Percentiles rank a stretch among this genome's conserved stretches.
Conservation (phyloP, 495 filamentous ascomycete genomes). For the Haplographium delicatum region DNA sequence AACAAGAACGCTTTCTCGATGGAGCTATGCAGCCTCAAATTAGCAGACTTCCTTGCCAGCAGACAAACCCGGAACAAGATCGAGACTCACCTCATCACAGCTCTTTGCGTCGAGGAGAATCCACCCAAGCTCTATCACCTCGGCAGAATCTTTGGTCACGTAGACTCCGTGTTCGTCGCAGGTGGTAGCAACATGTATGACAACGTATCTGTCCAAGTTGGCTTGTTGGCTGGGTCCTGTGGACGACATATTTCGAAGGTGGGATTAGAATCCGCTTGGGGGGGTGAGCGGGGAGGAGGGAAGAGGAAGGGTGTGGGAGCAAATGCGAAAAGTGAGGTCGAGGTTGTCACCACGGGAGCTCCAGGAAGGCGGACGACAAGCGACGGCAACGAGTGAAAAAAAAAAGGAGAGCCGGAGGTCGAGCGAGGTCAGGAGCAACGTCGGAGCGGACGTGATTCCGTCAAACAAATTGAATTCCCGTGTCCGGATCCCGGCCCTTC, state of each 20-base stretch:
- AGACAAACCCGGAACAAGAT: background rate
- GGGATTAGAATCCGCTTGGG: too few species aligned
- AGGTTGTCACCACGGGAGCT: conserved; percentile 13
- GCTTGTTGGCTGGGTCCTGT: conserved; percentile 26
- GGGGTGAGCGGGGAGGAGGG: background rate
- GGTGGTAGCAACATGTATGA: conserved; percentile 97
- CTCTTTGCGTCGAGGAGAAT: conserved; percentile 87
- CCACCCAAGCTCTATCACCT: conserved; percentile 99
- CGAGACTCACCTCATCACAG: conserved; percentile 76
- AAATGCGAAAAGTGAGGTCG: conserved; percentile 5
- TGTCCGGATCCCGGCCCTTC: background rate
- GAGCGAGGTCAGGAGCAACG: background rate
- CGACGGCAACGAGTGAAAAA: conserved; percentile 32
- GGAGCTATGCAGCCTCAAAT: conserved; percentile 54
- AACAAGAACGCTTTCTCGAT: conserved; percentile 92
- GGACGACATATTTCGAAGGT: conserved; percentile 23
- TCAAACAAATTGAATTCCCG: background rate
- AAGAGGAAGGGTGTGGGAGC: background rate
- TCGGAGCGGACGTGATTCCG: background rate
- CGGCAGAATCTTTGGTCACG: conserved; percentile 97
- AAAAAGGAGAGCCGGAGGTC: background rate
- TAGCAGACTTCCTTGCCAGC: conserved; percentile 6
- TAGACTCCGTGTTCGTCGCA: conserved; percentile 99
- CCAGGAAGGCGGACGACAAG: conserved; percentile 21
- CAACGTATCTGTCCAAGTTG: conserved; percentile 89